These are phyloP conservation scores for Bonia amplexicaulis DNA, from an alignment of 176 grass and related monocot genomes.

Conservation along the genomic window DNA sequence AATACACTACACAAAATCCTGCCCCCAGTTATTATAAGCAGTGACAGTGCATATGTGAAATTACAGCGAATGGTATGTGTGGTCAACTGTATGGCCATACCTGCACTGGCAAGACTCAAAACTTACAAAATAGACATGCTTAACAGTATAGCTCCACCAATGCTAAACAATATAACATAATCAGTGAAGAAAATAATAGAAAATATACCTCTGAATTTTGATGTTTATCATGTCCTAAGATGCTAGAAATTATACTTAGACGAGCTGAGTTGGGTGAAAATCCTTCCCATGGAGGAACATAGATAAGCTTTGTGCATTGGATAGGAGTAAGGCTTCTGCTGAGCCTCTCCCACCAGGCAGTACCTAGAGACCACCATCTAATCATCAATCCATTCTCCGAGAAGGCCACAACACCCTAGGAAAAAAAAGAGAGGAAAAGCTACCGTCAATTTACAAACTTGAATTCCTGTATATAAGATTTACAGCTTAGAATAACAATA, in stretches of 20 bases:
- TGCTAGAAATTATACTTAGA: constrained; percentile 77
- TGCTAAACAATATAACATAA: neutral
- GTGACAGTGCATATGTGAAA: neutral
- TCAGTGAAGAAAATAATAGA: neutral
- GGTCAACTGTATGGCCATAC: neutral
- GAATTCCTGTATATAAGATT: neutral
- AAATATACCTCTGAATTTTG: constrained; percentile 55
- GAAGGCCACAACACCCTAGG: constrained; percentile 85
- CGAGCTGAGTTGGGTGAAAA: constrained; percentile 92
- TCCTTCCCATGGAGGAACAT: constrained; percentile 95
- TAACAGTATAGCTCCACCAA: constrained; percentile 3
- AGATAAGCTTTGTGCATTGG: constrained; percentile 96
- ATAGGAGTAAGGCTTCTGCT: constrained; percentile 78
- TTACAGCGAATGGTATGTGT: neutral
- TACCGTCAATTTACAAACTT: constrained; percentile 9
- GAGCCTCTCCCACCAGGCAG: constrained; percentile 95
- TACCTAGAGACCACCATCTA: constrained; percentile 97
- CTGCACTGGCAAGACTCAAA: neutral
- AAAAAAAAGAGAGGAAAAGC: neutral
- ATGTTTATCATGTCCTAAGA: constrained; percentile 58
- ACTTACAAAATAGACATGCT: constrained; percentile 1
- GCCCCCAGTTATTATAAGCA: neutral
- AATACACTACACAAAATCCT: neutral
- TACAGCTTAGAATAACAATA: neutral
- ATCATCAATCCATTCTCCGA: constrained; percentile 99